Base-by-base conservation (phyloP, 2,329 filamentous ascomycete genomes). In the Penicillium concentricum region DNA sequence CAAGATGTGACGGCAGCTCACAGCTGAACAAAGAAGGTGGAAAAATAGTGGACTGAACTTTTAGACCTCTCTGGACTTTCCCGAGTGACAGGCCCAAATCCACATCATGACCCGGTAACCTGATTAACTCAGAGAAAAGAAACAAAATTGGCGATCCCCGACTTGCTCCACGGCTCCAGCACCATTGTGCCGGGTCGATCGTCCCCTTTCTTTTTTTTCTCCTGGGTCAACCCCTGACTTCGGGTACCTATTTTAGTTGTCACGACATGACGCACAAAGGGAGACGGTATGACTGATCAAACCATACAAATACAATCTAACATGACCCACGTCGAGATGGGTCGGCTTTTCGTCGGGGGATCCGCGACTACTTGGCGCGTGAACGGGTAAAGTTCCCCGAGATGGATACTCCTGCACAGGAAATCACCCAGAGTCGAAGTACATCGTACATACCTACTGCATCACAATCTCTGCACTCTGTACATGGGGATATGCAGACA, bases 101-200 rank as follows among this genome's bases (percentile, higher is more conserved):
- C 54, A 56, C 54, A 45, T 41, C 32, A 3, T 30, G 38, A 32
- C 52, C 56, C 44, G 30, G 22, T n/a, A 46, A 49, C 28, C 37
- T 41, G 47, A 50, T 43, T 51, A 60, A 38, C 50, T 52, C 34
- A 28, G 53, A 60, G 52, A 39, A 37, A 49, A 35, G 34, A 42
- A 56, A 41, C 42, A 51, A 44, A 58, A 62, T 62, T 65, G 53
- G 62, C 43, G 64, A 65, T 66, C 64, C 54, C 42, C 54, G 32
- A 43, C 45, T 39, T 39, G 34, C 51, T 58, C 59, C 52, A 60
- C 56, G 34, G 62, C 61, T 53, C 64, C 61, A 58, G 51, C 51
- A 56, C 51, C 64, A 62, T 20, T 44, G 22, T 56, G 53, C 59
- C 63, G 64, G 64, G 63, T 56, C 56, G 58, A 62, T 67, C 61